A percentile compares a stretch with the other conserved stretches of the same genome.
Evolutionary conservation across 306 rosid species (phyloP).

Genomic region (Psophocarpus tetragonolobus): DNA sequence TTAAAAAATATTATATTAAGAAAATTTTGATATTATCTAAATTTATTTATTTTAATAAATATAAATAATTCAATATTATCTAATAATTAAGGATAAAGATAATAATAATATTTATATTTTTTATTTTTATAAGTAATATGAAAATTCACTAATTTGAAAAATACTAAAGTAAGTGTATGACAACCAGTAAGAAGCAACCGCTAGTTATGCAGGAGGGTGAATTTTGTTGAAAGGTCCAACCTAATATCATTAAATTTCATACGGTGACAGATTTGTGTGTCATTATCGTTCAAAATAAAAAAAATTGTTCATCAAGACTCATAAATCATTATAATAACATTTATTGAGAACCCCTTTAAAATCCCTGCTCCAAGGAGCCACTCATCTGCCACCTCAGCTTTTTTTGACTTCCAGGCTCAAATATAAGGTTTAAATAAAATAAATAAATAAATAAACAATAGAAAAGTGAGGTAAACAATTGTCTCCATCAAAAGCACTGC

Average conservation of each 20-base stretch:
- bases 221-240: background rate
- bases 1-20: too few relatives aligned
- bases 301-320: constrained; percentile 19
- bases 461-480: constrained; percentile 17
- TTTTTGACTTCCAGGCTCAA: constrained; percentile 37
- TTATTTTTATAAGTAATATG: background rate
- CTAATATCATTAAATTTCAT: constrained; percentile 34
- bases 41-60: too few relatives aligned
- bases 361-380: background rate
- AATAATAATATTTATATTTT: too few relatives aligned
- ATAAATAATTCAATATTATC: too few relatives aligned
- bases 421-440: background rate
- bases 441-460: too few relatives aligned
- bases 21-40: too few relatives aligned
- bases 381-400: background rate
- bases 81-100: too few relatives aligned
- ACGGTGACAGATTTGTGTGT: constrained; percentile 4
- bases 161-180: background rate
- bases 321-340: constrained; percentile 33
- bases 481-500: constrained; percentile 37
- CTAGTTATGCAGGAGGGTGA: constrained; percentile 18
- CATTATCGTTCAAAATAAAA: constrained; percentile 30
- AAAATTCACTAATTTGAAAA: background rate
- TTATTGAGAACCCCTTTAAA: background rate
- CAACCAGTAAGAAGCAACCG: background rate